Evolutionary conservation across 1,139 yeast species (phyloP).

Genomic region (Magnusiomyces fungicola): DNA sequence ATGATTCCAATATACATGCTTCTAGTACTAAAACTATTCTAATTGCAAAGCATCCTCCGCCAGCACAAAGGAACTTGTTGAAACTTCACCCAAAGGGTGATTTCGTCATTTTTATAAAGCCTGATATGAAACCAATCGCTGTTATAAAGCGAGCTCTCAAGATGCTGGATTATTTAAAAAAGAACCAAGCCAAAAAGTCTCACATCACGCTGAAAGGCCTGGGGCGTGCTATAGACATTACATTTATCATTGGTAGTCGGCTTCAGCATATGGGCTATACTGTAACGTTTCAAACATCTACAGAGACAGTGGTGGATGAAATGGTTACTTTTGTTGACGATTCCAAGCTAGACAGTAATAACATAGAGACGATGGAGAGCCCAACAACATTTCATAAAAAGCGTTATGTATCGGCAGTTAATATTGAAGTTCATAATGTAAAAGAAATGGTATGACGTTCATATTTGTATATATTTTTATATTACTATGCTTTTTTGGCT

Average conservation of each 20-base stretch:
- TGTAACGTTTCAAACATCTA: constrained; percentile 21
- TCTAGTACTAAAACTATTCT: too few relatives aligned
- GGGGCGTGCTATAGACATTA: constrained; percentile 31
- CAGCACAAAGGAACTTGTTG: not conserved
- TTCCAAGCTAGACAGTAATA: too few relatives aligned
- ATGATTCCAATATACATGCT: too few relatives aligned
- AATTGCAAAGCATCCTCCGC: constrained; percentile 2
- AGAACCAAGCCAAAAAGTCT: constrained; percentile 8
- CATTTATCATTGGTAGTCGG: constrained; percentile 27
- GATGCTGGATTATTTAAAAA: constrained; percentile 7
- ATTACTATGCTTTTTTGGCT: not conserved
- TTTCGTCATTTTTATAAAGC: constrained; percentile 10
- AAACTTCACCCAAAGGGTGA: not conserved
- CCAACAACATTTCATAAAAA: too few relatives aligned
- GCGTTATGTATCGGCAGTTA: too few relatives aligned
- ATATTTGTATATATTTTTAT: not conserved
- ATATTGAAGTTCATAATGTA: not conserved
- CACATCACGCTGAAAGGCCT: constrained; percentile 27
- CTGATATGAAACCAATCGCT: constrained; percentile 9
- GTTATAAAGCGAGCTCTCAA: constrained; percentile 8
- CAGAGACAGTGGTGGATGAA: constrained; percentile 23
- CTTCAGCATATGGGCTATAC: constrained; percentile 24
- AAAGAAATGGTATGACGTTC: too few relatives aligned
- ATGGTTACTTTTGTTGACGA: too few relatives aligned
- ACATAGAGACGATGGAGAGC: too few relatives aligned